Base-by-base conservation (phyloP, 768 basidiomycete genomes). In the Russula abietina region DNA sequence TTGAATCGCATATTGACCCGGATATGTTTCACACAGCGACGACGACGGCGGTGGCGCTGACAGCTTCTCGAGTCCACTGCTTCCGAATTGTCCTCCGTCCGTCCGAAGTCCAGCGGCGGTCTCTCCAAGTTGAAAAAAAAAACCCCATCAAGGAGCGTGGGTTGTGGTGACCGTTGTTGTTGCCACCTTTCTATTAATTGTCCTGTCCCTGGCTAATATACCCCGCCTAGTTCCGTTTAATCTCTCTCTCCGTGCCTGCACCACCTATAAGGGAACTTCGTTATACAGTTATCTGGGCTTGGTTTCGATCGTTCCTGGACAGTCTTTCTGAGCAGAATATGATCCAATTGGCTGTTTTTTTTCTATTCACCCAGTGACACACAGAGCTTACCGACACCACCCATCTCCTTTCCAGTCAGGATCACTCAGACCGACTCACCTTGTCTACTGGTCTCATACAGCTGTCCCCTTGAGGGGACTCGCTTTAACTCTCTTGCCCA, bases 361-460 rank as follows among this genome's bases (percentile, higher is more conserved):
- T 14, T 77, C 6, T 9, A 76, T 74, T 66, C 75, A 74, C 65
- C 67, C 70, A 33, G 76, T 78, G 32, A 75, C 71, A 30, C 28
- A 12, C 70, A 72, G 24, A 55, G 71, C 12, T 67, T 76, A n/a
- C 75, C 72, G 9, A 14, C 7, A 19, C 19, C 41, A 45, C 43
- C 17, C 74, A 71, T 17, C 48, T 10, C 65, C 63, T n/a, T n/a
- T n/a, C n/a, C n/a, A n/a, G n/a, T n/a, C n/a, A n/a, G n/a, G n/a
- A n/a, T n/a, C n/a, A n/a, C n/a, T n/a, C n/a, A n/a, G n/a, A n/a
- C n/a, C n/a, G n/a, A n/a, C n/a, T n/a, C n/a, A n/a, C n/a, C n/a
- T n/a, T n/a, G n/a, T n/a, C n/a, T n/a, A n/a, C n/a, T n/a, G n/a
- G n/a, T n/a, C n/a, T n/a, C n/a, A n/a, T n/a, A n/a, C n/a, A n/a